Evolutionary conservation across 2,329 filamentous ascomycete genomes (phyloP), one percentile per base, ranked within the genome.

Genomic region (Aureobasidium leucospermi): DNA sequence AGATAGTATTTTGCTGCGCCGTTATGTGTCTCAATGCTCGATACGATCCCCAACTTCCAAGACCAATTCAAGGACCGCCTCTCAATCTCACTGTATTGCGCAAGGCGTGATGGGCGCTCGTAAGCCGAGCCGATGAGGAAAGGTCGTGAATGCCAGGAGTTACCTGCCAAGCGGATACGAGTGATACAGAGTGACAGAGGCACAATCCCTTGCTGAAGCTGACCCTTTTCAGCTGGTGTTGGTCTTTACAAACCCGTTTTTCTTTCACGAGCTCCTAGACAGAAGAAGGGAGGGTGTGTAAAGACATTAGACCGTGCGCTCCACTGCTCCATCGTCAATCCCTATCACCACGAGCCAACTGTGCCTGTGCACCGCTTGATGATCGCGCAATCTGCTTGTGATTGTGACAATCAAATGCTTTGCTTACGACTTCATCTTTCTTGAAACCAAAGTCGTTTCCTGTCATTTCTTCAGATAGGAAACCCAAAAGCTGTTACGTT

Each of bases 11-110:
- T 23, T 23, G 23, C 23, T 23, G 23, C 23, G 32, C 10, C 28
- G 38, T 55, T 55, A 38, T 15, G 7, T 42, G 38, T 43, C 51
- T 43, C 51, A 42, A 42, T 43, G 4, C 51, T 43, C 9, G 34
- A 55, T 55, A 55, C 51, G 51, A 53, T 53, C 13, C 23, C 49
- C 49, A 53, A 53, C n/a, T 28, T 32, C 19, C 32, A 38, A 51
- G 23, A 23, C 23, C 23, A 23, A 23, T 23, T 16, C 47, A 52
- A 39, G 11, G 13, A n/a, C 34, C 16, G 32, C 47, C 47, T 49
- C 16, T n/a, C 48, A 52, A 52, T 52, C 48, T 41, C 32, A 31
- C 9, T 49, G n/a, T 29, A 51, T 23, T 41, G 49, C 28, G 9
- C 51, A 43, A 55, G 51, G 38, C 38, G 13, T n/a, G 15, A 36